phyloP scores from a whole-genome alignment of 768 basidiomycete species.

The Podaxis sp. region DNA sequence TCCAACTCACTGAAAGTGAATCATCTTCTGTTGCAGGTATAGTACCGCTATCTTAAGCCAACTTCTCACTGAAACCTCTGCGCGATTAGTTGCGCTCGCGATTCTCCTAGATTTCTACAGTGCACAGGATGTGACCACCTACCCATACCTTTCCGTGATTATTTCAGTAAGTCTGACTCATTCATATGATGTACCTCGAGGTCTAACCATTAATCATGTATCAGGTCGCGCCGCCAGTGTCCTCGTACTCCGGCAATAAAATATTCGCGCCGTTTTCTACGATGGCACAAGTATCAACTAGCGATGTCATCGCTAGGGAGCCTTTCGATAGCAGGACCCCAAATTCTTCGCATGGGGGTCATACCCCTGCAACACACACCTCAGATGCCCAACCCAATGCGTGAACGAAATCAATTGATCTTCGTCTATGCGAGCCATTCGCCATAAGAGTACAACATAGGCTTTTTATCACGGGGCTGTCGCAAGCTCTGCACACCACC shows the following conservation, averaged over 20 bases:
- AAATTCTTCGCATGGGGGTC: slow-evolving; percentile 59
- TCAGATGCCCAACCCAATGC: slow-evolving; percentile 3
- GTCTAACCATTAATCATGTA: background rate
- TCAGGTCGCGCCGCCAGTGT: slow-evolving; percentile 50
- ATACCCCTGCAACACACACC: slow-evolving; percentile 40
- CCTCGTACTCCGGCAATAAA: slow-evolving; percentile 18
- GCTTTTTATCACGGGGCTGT: background rate
- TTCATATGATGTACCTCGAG: background rate
- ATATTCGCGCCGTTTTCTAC: slow-evolving; percentile 7
- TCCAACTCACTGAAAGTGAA: slow-evolving; percentile 61
- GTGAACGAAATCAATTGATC: background rate
- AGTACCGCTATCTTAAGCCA: slow-evolving; percentile 15
- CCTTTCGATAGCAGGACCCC: slow-evolving; percentile 38
- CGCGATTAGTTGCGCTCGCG: slow-evolving; percentile 52
- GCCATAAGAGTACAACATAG: background rate
- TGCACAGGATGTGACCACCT: slow-evolving; percentile 50
- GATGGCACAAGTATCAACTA: slow-evolving; percentile 15
- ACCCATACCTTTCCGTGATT: slow-evolving; percentile 52
- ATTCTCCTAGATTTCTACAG: slow-evolving; percentile 75
- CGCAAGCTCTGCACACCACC: background rate
- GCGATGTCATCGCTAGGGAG: slow-evolving; percentile 16
- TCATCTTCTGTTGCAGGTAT: slow-evolving; percentile 61
- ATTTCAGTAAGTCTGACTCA: slow-evolving; percentile 41
- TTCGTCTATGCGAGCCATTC: slow-evolving; percentile 1
- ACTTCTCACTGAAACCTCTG: slow-evolving; percentile 10